Evolutionary conservation across 2,329 filamentous ascomycete species (phyloP), one percentile per base, ranked within the genome.

Genomic region (Catunica adiposa): DNA sequence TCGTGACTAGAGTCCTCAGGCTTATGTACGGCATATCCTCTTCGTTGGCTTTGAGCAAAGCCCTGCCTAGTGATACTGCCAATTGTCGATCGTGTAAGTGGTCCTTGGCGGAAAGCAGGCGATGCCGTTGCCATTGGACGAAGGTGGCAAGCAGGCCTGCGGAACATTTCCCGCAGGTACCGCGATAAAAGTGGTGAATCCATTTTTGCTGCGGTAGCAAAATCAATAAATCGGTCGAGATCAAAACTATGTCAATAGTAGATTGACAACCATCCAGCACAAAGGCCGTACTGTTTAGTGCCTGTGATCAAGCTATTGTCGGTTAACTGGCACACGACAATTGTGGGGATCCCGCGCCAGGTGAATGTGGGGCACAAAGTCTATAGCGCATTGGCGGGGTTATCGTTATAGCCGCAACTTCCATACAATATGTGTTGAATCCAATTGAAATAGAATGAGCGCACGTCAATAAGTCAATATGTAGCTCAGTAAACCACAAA

Each of bases 101-200:
- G n/a, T n/a, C n/a, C n/a, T n/a, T n/a, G n/a, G n/a, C n/a, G n/a
- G n/a, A n/a, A n/a, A n/a, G n/a, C n/a, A n/a, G n/a, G 65, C 59
- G 17, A 22, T 11, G 6, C 29, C 23, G 29, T 20, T 22, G 56
- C 50, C 54, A 56, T 23, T 38, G 52, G 31, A 26, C 25, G 31
- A 40, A 46, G 17, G 31, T 77, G 75, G 65, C 82, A 84, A 52
- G 80, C 75, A 51, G 79, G 78, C 15, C 53, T 86, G 47, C 80
- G 80, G 63, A 94, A 94, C 44, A 97, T 79, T 72, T 88, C 86
- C 63, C 85, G 80, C 64, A 96, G 90, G 65, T 95, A 76, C 66
- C 83, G 84, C 51, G 79, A 79, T 61, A 89, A 76, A 60, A 86
- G 73, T 58, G 84, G 83, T 17, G 86, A 89, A 71, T 95, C 89